Evolutionary conservation across 75 land plant genomes (phyloP).

Genomic region (Selaginella moellendorffii): DNA sequence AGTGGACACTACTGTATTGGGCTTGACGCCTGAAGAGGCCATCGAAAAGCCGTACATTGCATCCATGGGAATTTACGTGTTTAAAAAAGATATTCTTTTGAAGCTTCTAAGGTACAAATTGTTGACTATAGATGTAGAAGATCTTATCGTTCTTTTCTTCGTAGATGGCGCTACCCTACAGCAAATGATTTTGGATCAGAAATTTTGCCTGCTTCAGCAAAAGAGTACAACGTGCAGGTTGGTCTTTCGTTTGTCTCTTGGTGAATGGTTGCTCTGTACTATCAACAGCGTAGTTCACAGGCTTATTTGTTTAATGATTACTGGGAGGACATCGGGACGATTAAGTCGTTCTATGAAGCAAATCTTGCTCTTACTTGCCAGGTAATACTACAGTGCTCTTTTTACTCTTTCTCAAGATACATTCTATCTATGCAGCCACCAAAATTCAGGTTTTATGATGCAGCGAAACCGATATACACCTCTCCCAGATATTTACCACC

Average conservation of each 20-base stretch:
- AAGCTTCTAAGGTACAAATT: conserved; percentile 72
- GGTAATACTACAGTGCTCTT: conserved; percentile 25
- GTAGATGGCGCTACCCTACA: conserved; percentile 89
- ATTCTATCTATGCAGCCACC: conserved; percentile 65
- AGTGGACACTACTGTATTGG: conserved; percentile 87
- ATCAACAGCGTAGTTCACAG: conserved; percentile 19
- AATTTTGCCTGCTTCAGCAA: conserved; percentile 79
- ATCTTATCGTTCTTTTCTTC: too few relatives aligned
- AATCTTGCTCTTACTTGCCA: conserved; percentile 70
- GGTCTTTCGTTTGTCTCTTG: too few relatives aligned
- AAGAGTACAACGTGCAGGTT: conserved; percentile 54
- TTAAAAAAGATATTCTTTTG: conserved; percentile 78
- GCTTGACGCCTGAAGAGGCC: conserved; percentile 69
- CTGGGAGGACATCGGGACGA: conserved; percentile 86
- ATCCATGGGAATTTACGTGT: conserved; percentile 95
- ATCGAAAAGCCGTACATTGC: conserved; percentile 79
- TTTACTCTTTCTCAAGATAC: neutral
- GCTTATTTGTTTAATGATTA: conserved; percentile 80
- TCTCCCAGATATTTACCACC: conserved; percentile 83
- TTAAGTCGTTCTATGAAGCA: conserved; percentile 72
- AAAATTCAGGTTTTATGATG: conserved; percentile 86
- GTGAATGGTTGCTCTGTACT: neutral
- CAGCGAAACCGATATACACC: conserved; percentile 79
- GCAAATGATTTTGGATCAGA: conserved; percentile 94
- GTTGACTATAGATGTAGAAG: too few relatives aligned